Conservation (phyloP, 1,284 basidiomycete species). For the Leccinum pachyderme region DNA sequence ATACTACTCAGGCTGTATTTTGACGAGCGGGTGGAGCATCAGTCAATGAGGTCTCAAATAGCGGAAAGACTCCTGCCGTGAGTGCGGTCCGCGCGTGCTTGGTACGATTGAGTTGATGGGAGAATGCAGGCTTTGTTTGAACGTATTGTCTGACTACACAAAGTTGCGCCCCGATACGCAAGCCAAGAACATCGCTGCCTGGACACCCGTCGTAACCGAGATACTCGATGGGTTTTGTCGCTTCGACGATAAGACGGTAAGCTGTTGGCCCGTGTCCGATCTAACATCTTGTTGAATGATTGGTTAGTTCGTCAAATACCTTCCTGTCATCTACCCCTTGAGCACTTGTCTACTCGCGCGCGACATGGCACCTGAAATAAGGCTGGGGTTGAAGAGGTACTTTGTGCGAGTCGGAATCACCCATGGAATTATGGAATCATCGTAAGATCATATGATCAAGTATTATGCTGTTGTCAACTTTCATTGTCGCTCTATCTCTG, state of each 20-base stretch:
- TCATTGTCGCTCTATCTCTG: conserved; percentile 9
- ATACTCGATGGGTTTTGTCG: conserved; percentile 88
- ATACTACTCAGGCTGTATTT: conserved; percentile 93
- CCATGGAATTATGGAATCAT: conserved; percentile 68
- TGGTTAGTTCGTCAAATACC: conserved; percentile 79
- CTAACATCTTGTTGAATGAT: conserved; percentile 9
- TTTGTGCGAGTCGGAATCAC: conserved; percentile 74
- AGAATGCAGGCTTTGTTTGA: conserved; percentile 73
- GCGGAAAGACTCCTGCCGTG: conserved; percentile 89
- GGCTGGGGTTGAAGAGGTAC: conserved; percentile 73
- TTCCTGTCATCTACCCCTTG: conserved; percentile 85
- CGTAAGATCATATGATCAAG: conserved; percentile 10
- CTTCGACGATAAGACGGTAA: conserved; percentile 86
- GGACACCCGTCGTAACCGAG: conserved; percentile 96
- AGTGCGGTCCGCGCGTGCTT: conserved; percentile 35
- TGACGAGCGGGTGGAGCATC: conserved; percentile 84
- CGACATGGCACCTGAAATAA: conserved; percentile 79
- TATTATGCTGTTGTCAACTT: not conserved
- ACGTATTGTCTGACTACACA: conserved; percentile 89
- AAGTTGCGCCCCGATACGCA: conserved; percentile 90
- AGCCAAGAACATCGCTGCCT: conserved; percentile 93
- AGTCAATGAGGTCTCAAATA: conserved; percentile 79
- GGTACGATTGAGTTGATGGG: conserved; percentile 4
- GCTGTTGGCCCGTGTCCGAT: conserved; percentile 31
- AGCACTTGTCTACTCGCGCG: conserved; percentile 78